Conservation (phyloP, 805 yeast genomes). For the Kodamaea laetipori region DNA sequence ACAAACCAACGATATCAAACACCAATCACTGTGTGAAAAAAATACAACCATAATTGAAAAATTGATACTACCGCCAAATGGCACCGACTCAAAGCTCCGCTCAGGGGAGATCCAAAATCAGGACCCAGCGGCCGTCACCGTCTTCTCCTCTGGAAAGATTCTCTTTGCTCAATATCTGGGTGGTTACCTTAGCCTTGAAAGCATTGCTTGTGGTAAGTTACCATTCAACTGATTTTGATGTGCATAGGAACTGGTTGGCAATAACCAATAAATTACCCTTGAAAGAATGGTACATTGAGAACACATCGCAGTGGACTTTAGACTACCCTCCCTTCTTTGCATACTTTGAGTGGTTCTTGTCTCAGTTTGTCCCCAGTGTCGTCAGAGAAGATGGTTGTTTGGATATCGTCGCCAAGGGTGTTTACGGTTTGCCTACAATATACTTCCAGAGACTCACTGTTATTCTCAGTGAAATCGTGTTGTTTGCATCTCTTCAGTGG, state of each 20-base stretch:
- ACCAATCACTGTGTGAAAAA: no score
- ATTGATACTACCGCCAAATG: neutral
- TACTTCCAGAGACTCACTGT: conserved; percentile 84
- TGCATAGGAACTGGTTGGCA: conserved; percentile 96
- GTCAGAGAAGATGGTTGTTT: conserved; percentile 79
- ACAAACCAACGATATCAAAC: no score
- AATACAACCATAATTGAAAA: neutral
- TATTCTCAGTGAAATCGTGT: conserved; percentile 68
- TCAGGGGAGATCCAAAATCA: conserved; percentile 3
- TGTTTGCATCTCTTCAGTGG: conserved; percentile 72
- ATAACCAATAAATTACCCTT: conserved; percentile 78
- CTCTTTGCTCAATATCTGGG: conserved; percentile 37
- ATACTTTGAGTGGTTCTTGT: conserved; percentile 82
- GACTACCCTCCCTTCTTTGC: conserved; percentile 99
- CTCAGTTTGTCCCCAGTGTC: conserved; percentile 65
- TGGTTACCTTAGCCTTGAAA: conserved; percentile 36
- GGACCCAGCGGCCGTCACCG: neutral
- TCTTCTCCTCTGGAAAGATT: neutral
- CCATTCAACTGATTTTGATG: conserved; percentile 95
- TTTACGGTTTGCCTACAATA: conserved; percentile 76
- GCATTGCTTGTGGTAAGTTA: conserved; percentile 57
- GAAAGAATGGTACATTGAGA: conserved; percentile 78
- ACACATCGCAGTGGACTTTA: conserved; percentile 84
- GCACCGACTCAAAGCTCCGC: neutral
- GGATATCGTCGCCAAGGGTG: conserved; percentile 63